Conservation (phyloP, 2,329 filamentous ascomycete genomes). For the Cordyceps cateniannulata region DNA sequence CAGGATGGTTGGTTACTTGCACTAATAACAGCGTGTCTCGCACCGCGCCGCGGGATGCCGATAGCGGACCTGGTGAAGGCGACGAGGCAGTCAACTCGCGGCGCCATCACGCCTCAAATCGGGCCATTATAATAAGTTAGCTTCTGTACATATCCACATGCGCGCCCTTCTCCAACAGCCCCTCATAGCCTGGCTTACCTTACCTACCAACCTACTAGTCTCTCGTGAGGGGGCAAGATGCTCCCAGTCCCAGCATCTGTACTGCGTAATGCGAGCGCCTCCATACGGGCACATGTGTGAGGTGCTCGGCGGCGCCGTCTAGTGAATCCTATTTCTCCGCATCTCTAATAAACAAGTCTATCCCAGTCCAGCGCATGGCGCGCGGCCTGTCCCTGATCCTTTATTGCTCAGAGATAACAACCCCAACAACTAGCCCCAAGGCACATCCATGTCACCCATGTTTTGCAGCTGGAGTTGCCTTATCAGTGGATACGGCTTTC, state of each 20-base stretch:
- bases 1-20: neutral
- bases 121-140: slow-evolving; percentile 2
- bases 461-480: neutral
- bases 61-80: slow-evolving; percentile 1
- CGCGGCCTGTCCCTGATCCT: neutral
- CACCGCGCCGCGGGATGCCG: neutral
- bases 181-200: neutral
- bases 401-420: slow-evolving; percentile 12
- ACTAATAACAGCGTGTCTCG: neutral
- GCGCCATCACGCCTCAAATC: slow-evolving; percentile 3
- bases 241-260: neutral
- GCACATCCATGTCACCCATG: neutral
- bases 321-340: neutral
- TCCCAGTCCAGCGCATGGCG: neutral
- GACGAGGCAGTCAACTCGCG: neutral
- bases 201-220: no score
- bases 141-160: neutral
- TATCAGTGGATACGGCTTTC: slow-evolving; percentile 9
- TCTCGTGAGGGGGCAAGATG: neutral
- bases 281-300: neutral
- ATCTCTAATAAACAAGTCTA: neutral
- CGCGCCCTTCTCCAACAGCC: neutral
- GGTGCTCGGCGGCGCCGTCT: neutral
- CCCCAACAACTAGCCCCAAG: neutral
- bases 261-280: neutral